Conservation (phyloP, 202 grass and related monocot species). For the Musa balbisiana region DNA sequence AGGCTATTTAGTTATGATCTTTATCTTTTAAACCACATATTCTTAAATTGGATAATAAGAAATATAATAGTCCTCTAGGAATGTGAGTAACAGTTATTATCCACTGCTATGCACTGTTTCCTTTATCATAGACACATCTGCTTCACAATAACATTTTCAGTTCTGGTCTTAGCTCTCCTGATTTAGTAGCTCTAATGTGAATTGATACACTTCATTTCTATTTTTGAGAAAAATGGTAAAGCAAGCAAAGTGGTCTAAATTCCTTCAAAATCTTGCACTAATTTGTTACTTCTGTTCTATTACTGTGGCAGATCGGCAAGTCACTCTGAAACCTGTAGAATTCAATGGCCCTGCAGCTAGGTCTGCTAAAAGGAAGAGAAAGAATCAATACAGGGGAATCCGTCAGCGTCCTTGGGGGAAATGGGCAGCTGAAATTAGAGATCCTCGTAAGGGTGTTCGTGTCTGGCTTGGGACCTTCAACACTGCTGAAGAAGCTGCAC, state of each 20-base stretch:
- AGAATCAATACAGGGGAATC: slow-evolving; percentile 89
- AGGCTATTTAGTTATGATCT: no score
- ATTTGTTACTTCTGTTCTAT: neutral
- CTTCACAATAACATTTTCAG: no score
- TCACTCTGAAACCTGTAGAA: slow-evolving; percentile 33
- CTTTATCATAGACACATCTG: no score
- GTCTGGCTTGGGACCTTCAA: slow-evolving; percentile 98
- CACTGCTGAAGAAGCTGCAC: slow-evolving; percentile 90
- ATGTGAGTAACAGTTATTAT: no score
- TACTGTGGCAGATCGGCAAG: slow-evolving; percentile 36
- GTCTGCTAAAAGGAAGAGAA: slow-evolving; percentile 72
- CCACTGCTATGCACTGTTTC: no score
- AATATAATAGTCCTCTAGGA: no score
- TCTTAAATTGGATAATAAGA: no score
- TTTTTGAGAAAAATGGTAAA: no score
- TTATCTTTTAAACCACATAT: no score
- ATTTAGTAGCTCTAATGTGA: no score
- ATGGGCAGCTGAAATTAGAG: slow-evolving; percentile 99
- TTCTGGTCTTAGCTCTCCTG: no score
- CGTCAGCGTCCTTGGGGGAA: slow-evolving; percentile 96
- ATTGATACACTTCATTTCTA: no score
- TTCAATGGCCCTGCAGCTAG: slow-evolving; percentile 38
- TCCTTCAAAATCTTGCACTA: neutral
- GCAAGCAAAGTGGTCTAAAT: neutral
- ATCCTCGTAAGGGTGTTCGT: slow-evolving; percentile 83